A percentile compares a stretch with the other conserved stretches of the same genome.
Conservation (phyloP, 305 asterid genomes). For the Nicotiana rustica region DNA sequence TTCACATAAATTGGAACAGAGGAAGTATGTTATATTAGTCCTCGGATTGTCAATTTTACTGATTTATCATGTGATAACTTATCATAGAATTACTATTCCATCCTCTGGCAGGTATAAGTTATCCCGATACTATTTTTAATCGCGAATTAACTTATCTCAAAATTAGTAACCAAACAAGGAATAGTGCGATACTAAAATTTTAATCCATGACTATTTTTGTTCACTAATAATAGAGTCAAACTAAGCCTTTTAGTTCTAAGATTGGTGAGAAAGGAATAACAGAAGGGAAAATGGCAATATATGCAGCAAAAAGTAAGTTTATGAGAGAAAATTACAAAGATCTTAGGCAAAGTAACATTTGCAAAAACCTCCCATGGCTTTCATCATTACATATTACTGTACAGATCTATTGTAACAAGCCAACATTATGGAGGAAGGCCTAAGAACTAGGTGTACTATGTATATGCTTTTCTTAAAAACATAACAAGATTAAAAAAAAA, state of each 20-base stretch:
- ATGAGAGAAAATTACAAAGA: slow-evolving; percentile 25
- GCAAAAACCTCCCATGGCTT: slow-evolving; percentile 15
- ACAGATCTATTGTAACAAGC: not conserved
- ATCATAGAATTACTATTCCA: too few species aligned
- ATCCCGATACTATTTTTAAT: too few species aligned
- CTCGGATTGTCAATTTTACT: too few species aligned
- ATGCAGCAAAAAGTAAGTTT: not conserved
- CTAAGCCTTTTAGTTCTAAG: not conserved
- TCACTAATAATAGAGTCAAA: too few species aligned
- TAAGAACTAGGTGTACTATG: not conserved
- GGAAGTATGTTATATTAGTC: too few species aligned
- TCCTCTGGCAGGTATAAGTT: too few species aligned
- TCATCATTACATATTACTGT: not conserved
- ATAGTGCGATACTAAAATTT: too few species aligned
- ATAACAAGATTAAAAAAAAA: not conserved
- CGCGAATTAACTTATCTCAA: accelerated
- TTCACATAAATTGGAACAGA: too few species aligned
- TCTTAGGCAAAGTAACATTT: not conserved
- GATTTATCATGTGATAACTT: too few species aligned
- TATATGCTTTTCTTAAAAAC: not conserved
- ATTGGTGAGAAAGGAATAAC: not conserved
- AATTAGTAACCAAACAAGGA: too few species aligned
- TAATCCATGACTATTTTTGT: too few species aligned
- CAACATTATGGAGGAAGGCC: not conserved
- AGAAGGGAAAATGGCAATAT: not conserved